phyloP scores from a whole-genome alignment of 1,284 basidiomycete genomes.

The Anthracocystis walkeri region DNA sequence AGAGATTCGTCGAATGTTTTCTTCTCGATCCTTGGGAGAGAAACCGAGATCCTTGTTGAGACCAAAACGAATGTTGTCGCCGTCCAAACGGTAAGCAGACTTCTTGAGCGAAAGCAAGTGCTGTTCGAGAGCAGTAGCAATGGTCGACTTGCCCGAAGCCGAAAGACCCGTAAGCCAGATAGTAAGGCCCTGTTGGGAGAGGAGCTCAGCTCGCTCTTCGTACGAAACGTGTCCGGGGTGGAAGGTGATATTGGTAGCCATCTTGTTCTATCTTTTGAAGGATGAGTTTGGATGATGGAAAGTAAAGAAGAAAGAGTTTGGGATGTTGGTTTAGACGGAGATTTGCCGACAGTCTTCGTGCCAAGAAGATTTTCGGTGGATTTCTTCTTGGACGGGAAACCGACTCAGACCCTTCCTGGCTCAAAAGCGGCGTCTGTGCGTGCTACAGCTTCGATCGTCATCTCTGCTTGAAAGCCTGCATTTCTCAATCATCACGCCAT shows the following conservation, averaged over 20 bases:
- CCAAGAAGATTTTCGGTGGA: conserved; percentile 12
- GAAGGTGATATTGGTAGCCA: conserved; percentile 90
- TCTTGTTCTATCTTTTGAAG: conserved; percentile 62
- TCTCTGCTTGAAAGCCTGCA: not conserved
- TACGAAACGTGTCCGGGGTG: conserved; percentile 74
- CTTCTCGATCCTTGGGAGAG: conserved; percentile 90
- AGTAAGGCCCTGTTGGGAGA: conserved; percentile 53
- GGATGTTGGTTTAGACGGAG: not conserved
- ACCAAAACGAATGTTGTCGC: conserved; percentile 96
- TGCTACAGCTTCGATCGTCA: conserved; percentile 8
- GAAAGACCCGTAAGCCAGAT: conserved; percentile 64
- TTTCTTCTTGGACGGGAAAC: conserved; percentile 15
- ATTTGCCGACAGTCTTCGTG: not conserved
- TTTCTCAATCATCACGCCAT: conserved; percentile 2
- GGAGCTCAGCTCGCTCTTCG: conserved; percentile 60
- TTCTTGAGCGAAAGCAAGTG: conserved; percentile 88
- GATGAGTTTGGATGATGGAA: not conserved
- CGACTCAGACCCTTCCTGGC: conserved; percentile 1
- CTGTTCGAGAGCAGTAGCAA: conserved; percentile 96
- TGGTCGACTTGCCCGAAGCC: conserved; percentile 80
- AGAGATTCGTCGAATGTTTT: conserved; percentile 97
- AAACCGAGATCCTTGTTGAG: conserved; percentile 99
- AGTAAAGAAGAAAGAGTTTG: not conserved
- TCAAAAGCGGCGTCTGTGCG: conserved; percentile 30
- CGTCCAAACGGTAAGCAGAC: conserved; percentile 91